Conservation (phyloP, 2,329 filamentous ascomycete species). For the Dryadomyces sulphureus region DNA sequence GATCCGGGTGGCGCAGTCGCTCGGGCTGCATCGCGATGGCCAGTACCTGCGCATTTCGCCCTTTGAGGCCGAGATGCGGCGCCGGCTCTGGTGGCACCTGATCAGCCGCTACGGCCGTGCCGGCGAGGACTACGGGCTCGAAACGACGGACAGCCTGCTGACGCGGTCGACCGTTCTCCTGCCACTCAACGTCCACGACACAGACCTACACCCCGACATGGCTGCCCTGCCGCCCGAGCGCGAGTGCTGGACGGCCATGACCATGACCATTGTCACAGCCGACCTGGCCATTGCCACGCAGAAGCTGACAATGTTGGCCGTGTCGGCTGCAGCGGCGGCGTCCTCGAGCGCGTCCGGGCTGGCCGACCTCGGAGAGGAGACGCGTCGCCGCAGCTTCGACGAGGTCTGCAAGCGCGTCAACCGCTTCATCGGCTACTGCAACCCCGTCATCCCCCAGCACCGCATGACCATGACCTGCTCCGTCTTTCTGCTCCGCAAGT, state of each 20-base stretch:
- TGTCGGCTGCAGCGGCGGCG: not conserved
- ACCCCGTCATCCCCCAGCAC: not conserved
- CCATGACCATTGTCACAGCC: slow-evolving; percentile 24
- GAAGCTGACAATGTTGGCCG: not conserved
- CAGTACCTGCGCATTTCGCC: slow-evolving; percentile 31
- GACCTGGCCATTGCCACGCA: slow-evolving; percentile 8
- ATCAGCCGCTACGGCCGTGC: slow-evolving; percentile 35
- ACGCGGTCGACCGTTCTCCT: slow-evolving; percentile 29
- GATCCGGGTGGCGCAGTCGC: slow-evolving; percentile 28
- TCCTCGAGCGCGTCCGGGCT: not conserved
- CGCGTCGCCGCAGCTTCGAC: not conserved
- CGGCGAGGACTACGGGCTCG: slow-evolving; percentile 40
- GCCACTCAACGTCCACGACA: slow-evolving; percentile 42
- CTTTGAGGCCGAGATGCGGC: slow-evolving; percentile 37
- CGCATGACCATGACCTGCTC: not conserved
- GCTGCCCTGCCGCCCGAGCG: slow-evolving; percentile 23
- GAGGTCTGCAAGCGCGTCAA: not conserved
- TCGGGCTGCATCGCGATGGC: slow-evolving; percentile 24
- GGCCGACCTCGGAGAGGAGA: not conserved
- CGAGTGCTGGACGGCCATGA: slow-evolving; percentile 36
- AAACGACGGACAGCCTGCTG: slow-evolving; percentile 19
- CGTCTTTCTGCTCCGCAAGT: not conserved
- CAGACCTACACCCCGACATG: slow-evolving; percentile 33
- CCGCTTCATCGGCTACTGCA: not conserved
- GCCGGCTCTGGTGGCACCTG: slow-evolving; percentile 39